phyloP scores from a whole-genome alignment of 805 yeast genomes.

The Myxozyma melibiosi region DNA sequence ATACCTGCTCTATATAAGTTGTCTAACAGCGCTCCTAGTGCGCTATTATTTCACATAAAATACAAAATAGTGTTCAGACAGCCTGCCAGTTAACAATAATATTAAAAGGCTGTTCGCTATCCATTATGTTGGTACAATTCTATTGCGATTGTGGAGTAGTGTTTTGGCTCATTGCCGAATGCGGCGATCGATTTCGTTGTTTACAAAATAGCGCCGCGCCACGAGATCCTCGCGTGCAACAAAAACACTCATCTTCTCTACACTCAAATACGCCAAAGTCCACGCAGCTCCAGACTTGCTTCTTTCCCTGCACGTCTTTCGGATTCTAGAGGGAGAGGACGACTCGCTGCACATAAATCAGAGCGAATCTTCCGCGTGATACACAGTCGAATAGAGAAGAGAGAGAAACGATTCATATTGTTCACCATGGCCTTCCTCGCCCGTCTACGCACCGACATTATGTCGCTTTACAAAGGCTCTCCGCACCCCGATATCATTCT shows the following conservation, averaged over 20 bases:
- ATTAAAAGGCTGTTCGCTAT: background rate
- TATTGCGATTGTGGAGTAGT: background rate
- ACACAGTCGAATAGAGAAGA: background rate
- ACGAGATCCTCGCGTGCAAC: too few relatives aligned
- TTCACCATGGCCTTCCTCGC: too few relatives aligned
- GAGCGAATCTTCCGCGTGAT: too few relatives aligned
- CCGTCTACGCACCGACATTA: conserved; percentile 25
- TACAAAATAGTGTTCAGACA: too few relatives aligned
- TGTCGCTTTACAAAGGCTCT: conserved; percentile 11
- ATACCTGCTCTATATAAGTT: too few relatives aligned
- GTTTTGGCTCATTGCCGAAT: background rate
- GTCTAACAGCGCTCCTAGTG: too few relatives aligned
- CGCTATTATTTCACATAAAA: too few relatives aligned
- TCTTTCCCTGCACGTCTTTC: background rate
- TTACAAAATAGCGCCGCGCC: conserved; percentile 3
- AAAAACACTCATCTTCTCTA: too few relatives aligned
- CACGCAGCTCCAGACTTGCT: background rate
- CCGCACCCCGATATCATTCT: conserved; percentile 30
- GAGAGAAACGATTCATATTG: too few relatives aligned
- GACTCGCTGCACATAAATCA: too few relatives aligned
- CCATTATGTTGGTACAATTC: background rate
- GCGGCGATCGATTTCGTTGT: background rate
- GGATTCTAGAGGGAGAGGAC: too few relatives aligned
- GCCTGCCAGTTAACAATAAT: background rate
- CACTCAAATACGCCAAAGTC: too few relatives aligned